phyloP scores from a whole-genome alignment of 2,329 filamentous ascomycete species.

The Dactylella cylindrospora region DNA sequence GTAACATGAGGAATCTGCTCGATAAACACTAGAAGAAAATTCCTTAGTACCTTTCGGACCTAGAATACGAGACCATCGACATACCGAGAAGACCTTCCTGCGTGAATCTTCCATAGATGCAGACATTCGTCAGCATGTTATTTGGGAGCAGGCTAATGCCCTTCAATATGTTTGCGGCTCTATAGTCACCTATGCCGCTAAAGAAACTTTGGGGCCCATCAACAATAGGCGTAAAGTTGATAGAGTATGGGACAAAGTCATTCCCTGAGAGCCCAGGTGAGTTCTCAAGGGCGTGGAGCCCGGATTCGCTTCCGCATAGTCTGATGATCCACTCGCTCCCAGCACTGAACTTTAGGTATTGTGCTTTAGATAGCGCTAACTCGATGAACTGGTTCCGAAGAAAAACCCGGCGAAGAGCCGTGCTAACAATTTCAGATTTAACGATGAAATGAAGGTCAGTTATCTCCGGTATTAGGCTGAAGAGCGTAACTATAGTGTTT shows the following conservation, averaged over 20 bases:
- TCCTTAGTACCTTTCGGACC: background rate
- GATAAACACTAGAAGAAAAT: conserved; percentile 12
- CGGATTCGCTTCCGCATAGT: conserved; percentile 12
- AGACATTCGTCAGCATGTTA: conserved; percentile 17
- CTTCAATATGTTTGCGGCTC: conserved; percentile 28
- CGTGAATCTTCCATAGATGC: conserved; percentile 34
- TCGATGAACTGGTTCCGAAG: background rate
- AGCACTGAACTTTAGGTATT: conserved; percentile 29
- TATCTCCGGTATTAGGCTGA: background rate
- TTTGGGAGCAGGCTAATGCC: conserved; percentile 7
- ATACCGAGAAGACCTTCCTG: conserved; percentile 18
- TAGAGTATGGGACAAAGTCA: conserved; percentile 17
- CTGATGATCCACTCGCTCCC: conserved; percentile 36
- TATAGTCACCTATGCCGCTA: conserved; percentile 26
- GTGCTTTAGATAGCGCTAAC: conserved; percentile 2
- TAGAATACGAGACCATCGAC: too few relatives aligned
- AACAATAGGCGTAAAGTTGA: conserved; percentile 7
- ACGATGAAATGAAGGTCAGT: conserved; percentile 30
- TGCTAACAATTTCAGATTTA: conserved; percentile 24
- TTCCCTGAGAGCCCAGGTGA: conserved; percentile 13
- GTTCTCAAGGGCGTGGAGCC: conserved; percentile 23
- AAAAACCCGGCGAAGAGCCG: conserved; percentile 14
- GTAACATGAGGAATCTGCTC: conserved; percentile 16
- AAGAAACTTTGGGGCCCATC: conserved; percentile 6
- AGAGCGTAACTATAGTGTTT: conserved; percentile 1